Evolutionary conservation across 108 stramenopile species (phyloP).

Genomic region (Nitzschia putrida): DNA sequence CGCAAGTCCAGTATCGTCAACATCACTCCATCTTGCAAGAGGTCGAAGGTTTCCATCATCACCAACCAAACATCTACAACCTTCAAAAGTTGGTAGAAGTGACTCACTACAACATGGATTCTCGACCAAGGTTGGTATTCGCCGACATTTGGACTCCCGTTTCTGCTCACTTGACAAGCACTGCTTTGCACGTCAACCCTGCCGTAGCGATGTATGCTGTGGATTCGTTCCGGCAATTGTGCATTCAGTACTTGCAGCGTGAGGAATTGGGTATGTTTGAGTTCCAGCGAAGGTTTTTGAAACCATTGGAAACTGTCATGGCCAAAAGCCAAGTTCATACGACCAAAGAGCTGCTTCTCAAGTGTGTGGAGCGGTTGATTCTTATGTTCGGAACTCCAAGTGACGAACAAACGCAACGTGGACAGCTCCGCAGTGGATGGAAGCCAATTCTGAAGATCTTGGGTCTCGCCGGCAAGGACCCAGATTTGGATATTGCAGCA

Average conservation of each 20-base stretch:
- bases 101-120: conserved; percentile 97
- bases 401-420: conserved; percentile 12
- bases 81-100: conserved; percentile 98
- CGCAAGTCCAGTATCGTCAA: conserved; percentile 70
- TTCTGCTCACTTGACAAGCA: conserved; percentile 87
- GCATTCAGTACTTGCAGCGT: conserved; percentile 92
- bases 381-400: conserved; percentile 64
- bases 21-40: conserved; percentile 59
- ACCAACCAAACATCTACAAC: conserved; percentile 91
- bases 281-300: conserved; percentile 94
- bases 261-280: conserved; percentile 93
- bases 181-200: conserved; percentile 90
- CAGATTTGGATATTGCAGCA: conserved; percentile 67
- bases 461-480: conserved; percentile 82
- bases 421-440: conserved; percentile 92
- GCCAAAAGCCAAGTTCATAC: conserved; percentile 55
- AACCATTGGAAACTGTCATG: conserved; percentile 93
- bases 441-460: conserved; percentile 87
- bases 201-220: conserved; percentile 97
- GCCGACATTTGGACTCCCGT: conserved; percentile 92
- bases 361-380: conserved; percentile 91
- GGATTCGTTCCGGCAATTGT: conserved; percentile 96
- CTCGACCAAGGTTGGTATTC: conserved; percentile 91
- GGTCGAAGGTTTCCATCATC: conserved; percentile 52
- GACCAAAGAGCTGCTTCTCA: conserved; percentile 92